Conservation (phyloP, 768 basidiomycete genomes). For the Pleurotus eryngii region DNA sequence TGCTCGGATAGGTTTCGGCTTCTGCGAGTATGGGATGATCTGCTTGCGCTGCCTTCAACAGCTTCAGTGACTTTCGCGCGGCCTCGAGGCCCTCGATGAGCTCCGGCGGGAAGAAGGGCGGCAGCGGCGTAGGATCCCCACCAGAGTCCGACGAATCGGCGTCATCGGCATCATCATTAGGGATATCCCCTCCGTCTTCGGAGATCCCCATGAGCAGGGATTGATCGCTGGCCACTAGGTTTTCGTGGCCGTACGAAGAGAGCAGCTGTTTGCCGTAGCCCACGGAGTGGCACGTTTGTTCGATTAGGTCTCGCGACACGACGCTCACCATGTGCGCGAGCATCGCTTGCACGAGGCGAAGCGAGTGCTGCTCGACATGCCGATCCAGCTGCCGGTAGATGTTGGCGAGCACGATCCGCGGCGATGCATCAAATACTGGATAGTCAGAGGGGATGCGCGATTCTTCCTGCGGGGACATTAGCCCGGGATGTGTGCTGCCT, state of each 20-base stretch:
- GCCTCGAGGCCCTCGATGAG: conserved; percentile 53
- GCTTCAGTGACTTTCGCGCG: conserved; percentile 65
- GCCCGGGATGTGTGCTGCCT: neutral
- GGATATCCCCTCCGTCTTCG: conserved; percentile 33
- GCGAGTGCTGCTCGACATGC: conserved; percentile 54
- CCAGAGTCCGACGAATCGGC: conserved; percentile 19
- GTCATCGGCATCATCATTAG: conserved; percentile 35
- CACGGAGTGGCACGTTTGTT: conserved; percentile 54
- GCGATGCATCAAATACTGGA: conserved; percentile 36
- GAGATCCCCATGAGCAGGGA: conserved; percentile 33
- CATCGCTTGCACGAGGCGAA: conserved; percentile 43
- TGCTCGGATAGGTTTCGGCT: conserved; percentile 18
- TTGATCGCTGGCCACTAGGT: conserved; percentile 16
- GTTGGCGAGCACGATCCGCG: conserved; percentile 52
- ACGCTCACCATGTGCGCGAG: conserved; percentile 67
- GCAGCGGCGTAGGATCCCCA: conserved; percentile 42
- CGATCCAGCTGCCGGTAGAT: conserved; percentile 55
- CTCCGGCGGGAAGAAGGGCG: conserved; percentile 57
- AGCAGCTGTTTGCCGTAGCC: conserved; percentile 41
- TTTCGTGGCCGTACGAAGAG: neutral
- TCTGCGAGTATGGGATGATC: conserved; percentile 54
- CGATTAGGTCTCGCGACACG: conserved; percentile 62
- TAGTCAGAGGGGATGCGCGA: conserved; percentile 35
- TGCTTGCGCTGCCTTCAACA: conserved; percentile 63
- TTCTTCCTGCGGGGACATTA: conserved; percentile 24